Conservation (phyloP, 116 monocot species). For the Iris pallida region DNA sequence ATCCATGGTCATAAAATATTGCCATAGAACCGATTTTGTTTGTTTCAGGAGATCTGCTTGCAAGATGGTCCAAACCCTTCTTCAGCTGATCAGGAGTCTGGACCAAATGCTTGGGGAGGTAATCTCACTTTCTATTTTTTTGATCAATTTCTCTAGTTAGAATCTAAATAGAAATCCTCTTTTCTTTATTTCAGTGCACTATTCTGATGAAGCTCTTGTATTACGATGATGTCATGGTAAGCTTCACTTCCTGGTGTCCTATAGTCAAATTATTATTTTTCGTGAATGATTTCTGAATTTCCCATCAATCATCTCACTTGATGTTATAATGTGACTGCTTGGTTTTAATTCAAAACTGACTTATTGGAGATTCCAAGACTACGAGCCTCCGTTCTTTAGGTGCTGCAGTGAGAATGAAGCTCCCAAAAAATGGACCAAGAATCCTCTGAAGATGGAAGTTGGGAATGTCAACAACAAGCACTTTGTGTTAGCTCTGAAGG, state of each 20-base stretch:
- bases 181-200: conserved; percentile 59
- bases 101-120: conserved; percentile 96
- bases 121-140: conserved; percentile 11
- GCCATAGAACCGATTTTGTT: background rate
- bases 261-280: background rate
- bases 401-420: conserved; percentile 70
- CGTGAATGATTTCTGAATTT: no score
- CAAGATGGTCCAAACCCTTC: conserved; percentile 92
- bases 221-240: conserved; percentile 93
- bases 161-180: background rate
- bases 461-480: conserved; percentile 98
- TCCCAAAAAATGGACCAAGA: conserved; percentile 65
- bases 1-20: background rate
- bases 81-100: conserved; percentile 93
- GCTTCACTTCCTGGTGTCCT: background rate
- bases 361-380: conserved; percentile 45
- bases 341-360: background rate
- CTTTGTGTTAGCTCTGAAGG: conserved; percentile 87
- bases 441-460: conserved; percentile 87
- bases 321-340: background rate
- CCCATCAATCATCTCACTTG: no score
- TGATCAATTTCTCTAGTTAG: background rate
- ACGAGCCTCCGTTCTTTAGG: conserved; percentile 97
- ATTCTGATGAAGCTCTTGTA: conserved; percentile 98
- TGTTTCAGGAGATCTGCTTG: conserved; percentile 88